Evolutionary conservation across 1,284 basidiomycete genomes (phyloP), one percentile per base, ranked within the genome.

Genomic region (Fomitiporia mediterranea): DNA sequence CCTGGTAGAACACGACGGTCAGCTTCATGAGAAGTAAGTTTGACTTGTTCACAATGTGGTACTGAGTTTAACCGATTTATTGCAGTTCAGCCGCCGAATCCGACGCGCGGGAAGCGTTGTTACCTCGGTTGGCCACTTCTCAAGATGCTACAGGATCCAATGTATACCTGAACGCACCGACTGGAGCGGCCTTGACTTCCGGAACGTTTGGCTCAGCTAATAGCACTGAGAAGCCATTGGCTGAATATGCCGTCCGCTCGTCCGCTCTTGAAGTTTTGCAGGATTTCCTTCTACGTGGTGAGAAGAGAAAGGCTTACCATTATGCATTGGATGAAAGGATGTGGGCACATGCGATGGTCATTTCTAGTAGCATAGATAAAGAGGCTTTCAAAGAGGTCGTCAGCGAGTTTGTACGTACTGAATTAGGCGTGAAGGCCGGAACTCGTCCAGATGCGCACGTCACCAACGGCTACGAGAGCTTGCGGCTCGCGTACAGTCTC

Each of bases 341-440:
- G 28, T 99, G 95, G 94, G 86, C 93, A 1, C 97, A 99, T 69
- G 97, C 97, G 0, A 84, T 99, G 80, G 75, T 98, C 47, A 95
- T 99, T 60, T 86, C 97, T 6, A 95, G 91, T 66, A 89, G 91
- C 55, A 81, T 98, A 51, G 96, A 96, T 68, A 91, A 91, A 64
- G 93, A 96, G 32, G 81, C 91, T 4, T 98, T 94, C 93, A 90
- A 89, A 67, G 91, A 94, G 60, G 89, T 88, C 4, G 92, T 96
- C 0, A 82, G 79, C 37, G 89, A 94, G 60, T 99, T 99, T 66
- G 73, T 96, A 37, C 80, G 82, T 38, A 78, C 82, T 21, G 97
- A 98, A 67, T 74, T 99, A 5, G 80, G 80, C 5, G 68, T 69
- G 23, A 73, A 71, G 32, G 69, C 71, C 19, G 65, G 62, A 63